phyloP scores from a whole-genome alignment of 345 rosid species.

The Eutrema heterophyllum region DNA sequence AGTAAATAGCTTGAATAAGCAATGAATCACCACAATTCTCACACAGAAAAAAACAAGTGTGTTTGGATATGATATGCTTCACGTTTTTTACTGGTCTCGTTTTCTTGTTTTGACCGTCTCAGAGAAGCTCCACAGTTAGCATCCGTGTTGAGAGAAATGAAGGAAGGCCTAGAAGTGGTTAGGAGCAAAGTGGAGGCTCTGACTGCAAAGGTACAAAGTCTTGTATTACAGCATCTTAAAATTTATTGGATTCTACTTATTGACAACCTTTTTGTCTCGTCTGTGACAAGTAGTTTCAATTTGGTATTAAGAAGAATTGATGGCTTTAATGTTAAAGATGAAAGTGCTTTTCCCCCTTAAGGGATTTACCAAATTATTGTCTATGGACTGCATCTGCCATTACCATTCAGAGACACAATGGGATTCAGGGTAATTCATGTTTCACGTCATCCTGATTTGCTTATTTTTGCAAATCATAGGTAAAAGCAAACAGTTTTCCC shows the following conservation, averaged over 20 bases:
- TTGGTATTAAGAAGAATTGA: background rate
- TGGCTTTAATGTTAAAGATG: background rate
- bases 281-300: background rate
- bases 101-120: background rate
- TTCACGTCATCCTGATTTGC: background rate
- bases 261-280: background rate
- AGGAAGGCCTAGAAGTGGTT: slow-evolving; percentile 66
- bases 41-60: background rate
- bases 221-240: background rate
- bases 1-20: background rate
- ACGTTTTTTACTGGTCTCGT: background rate
- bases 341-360: background rate
- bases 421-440: background rate
- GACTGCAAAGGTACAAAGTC: slow-evolving; percentile 54
- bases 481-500: slow-evolving; percentile 59
- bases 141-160: slow-evolving; percentile 64
- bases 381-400: background rate
- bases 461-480: slow-evolving; percentile 36
- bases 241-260: background rate
- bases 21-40: background rate
- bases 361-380: background rate
- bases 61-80: background rate
- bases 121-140: slow-evolving; percentile 72
- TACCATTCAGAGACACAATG: background rate
- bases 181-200: slow-evolving; percentile 67